Evolutionary conservation across 805 yeast species (phyloP).

Genomic region (Candida orba): DNA sequence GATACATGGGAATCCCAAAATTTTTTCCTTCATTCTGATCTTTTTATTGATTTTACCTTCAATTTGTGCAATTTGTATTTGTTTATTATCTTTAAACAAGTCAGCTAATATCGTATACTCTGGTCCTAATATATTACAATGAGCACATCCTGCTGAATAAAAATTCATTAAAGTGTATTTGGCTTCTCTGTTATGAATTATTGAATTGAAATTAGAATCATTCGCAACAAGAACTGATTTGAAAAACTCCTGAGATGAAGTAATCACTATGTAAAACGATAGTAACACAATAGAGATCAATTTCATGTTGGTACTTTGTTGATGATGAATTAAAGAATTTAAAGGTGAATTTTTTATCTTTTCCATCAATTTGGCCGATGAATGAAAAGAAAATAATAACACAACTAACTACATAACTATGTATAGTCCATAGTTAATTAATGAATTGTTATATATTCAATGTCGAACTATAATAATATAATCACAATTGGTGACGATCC

Average conservation of each 20-base stretch:
- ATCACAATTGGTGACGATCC: too few relatives aligned
- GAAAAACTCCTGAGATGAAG: constrained; percentile 1
- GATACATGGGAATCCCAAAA: constrained; percentile 42
- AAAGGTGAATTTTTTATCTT: too few relatives aligned
- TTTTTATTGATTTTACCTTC: constrained; percentile 28
- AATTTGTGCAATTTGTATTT: constrained; percentile 29
- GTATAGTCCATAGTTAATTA: too few relatives aligned
- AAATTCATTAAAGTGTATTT: constrained; percentile 25
- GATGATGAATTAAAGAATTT: too few relatives aligned
- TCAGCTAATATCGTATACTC: constrained; percentile 35
- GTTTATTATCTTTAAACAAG: constrained; percentile 31
- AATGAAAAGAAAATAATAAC: too few relatives aligned
- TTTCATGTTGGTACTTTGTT: too few relatives aligned
- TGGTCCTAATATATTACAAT: constrained; percentile 42
- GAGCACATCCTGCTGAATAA: constrained; percentile 37
- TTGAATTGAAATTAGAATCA: constrained; percentile 16
- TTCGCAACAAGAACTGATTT: constrained; percentile 18
- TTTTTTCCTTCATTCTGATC: constrained; percentile 32
- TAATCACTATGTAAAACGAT: too few relatives aligned
- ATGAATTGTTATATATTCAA: too few relatives aligned
- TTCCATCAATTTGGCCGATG: too few relatives aligned
- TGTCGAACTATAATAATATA: too few relatives aligned
- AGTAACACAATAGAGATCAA: too few relatives aligned
- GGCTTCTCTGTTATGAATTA: constrained; percentile 13
- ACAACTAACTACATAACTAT: too few relatives aligned